A percentile compares a stretch with the other conserved stretches of the same genome.
Evolutionary conservation across 2,329 filamentous ascomycete genomes (phyloP).

Genomic region (Cladophialophora carrionii): DNA sequence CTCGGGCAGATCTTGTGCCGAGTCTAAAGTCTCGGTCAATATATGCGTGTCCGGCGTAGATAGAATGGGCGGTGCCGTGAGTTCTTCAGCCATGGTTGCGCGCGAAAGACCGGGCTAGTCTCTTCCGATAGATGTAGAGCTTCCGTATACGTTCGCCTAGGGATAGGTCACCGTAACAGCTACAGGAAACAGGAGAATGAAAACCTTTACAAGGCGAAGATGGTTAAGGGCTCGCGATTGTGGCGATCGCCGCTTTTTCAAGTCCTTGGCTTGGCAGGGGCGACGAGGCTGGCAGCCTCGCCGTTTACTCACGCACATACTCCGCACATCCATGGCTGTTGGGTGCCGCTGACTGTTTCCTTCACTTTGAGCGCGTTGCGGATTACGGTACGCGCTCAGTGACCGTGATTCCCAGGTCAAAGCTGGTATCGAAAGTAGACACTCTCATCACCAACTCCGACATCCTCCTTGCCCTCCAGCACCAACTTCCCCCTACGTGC

Average conservation of each 20-base stretch:
- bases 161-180: not conserved
- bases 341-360: not conserved
- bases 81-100: slow-evolving; percentile 32
- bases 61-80: slow-evolving; percentile 59
- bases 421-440: slow-evolving; percentile 10
- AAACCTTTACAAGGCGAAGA: not conserved
- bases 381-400: not conserved
- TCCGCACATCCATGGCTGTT: not conserved
- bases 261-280: slow-evolving; percentile 2
- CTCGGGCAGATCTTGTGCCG: slow-evolving; percentile 33
- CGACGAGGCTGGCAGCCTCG: slow-evolving; percentile 1
- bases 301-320: not conserved
- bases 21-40: slow-evolving; percentile 55
- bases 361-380: not conserved
- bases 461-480: not conserved
- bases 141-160: not conserved
- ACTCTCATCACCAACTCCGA: slow-evolving; percentile 5
- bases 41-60: slow-evolving; percentile 66
- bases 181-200: not conserved
- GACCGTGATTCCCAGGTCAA: not conserved
- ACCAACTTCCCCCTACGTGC: not conserved
- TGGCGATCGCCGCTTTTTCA: slow-evolving; percentile 1
- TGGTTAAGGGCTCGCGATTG: not conserved
- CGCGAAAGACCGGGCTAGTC: not conserved
- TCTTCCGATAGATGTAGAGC: not conserved